Base-by-base conservation (phyloP, 2,329 filamentous ascomycete species). In the Colletotrichum costaricense region DNA sequence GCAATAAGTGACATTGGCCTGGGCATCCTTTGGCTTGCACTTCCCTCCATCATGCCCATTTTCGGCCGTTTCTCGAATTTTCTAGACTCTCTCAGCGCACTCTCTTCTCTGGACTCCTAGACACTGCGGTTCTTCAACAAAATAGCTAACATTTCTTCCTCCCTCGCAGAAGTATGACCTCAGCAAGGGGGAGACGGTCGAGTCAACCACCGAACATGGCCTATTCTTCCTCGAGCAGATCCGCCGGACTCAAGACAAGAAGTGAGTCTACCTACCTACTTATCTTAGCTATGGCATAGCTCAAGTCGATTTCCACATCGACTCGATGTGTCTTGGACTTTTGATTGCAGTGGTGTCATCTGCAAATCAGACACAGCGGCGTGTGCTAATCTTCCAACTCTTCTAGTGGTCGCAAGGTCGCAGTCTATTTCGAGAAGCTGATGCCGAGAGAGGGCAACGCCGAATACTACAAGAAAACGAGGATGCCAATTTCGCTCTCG, bases 191-290 rank as follows among this genome's bases (percentile, higher is more conserved):
- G 93, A 95, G 82, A 91, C 89, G 19, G 82, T 84, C 67, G 91
- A 93, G 80, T 91, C 91, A 19, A 95, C 93, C 3, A 92, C 91
- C 16, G 88, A 91, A 68, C 89, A 91, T 78, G 95, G 95, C 49
- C 84, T 94, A 77, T 89, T 88, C 76, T 93, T 97, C 79, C 85
- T 97, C 57, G 91, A 94, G 67, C 91, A 92, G 79, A 90, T 97
- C 79, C 92, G 92, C 77, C 88, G 90, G 76, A 94, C 94, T 26
- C 90, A 91, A 75, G 95, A 97, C 82, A 97, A 97, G 85, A 94
- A 89, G 94, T 96, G 88, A 79, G 89, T 56, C 5, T n/a, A 26
- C 12, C 24, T 11, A 22, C 22, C 3, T 11, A 11, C 26, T 16
- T 19, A 22, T 26, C 35, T 14, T 12, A 22, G 38, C 19, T 2